Base-by-base conservation (phyloP, 2,329 filamentous ascomycete genomes). In the Trichocomaceae sp. region DNA sequence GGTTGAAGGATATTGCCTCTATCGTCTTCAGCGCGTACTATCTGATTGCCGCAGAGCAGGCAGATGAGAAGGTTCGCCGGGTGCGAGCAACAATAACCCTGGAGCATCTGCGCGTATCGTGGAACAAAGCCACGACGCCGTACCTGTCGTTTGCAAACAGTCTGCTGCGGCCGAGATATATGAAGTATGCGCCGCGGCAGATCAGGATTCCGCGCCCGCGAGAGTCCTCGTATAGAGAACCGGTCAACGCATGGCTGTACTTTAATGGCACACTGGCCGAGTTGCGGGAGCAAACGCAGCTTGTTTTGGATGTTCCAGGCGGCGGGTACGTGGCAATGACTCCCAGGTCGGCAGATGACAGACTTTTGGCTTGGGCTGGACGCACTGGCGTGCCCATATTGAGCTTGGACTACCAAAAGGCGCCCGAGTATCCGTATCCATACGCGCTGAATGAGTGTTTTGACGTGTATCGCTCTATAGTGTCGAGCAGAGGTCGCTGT, bases 271-370 rank as follows among this genome's bases (percentile, higher is more conserved):
- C 91, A 0, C 72, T 96, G 7, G 83, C 85, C 2, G 85, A 90
- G 47, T 75, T 96, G 46, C 83, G 84, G 63, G 81, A 86, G 42
- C 87, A 95, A 66, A 85, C 82, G 50, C 87, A 87, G 63, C 71
- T 99, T 26, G 81, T 99, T 1, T 68, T 99, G 35, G 93, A 99
- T 69, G 84, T 97, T 3, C 93, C 93, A 0, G 93, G 93, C 1
- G 93, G 93, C 31, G 93, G 93, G 0, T 99, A 95, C 61, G 91
- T 99, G 12, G 91, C 93, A 17, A 99, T 99, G 93, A 85, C 89
- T 56, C 93, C 93, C n/a, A 79, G 93, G 47, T 88, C 86, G 63
- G 90, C 95, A 63, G 93, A 99, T 66, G 93, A 99, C 70, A 95
- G 95, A 71, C 77, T 99, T 17, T 83, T 96, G 62, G 84, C 88